Evolutionary conservation across 1,284 basidiomycete genomes (phyloP).

Genomic region (Rhodotorula sp.): DNA sequence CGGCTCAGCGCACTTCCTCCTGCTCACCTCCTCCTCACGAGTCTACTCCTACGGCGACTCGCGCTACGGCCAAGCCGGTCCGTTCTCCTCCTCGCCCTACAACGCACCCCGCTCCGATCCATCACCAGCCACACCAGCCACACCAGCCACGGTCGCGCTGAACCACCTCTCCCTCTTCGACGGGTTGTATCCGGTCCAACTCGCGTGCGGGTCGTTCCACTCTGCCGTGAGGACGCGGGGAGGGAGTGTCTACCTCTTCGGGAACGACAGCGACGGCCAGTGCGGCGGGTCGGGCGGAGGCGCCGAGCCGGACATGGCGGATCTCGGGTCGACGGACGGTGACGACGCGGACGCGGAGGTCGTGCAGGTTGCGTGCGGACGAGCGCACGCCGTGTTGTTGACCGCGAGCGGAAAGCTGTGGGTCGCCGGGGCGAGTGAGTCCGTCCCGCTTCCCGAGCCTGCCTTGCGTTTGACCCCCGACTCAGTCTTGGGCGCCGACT

Average conservation of each 20-base stretch:
- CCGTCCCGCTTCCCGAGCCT: too few relatives aligned
- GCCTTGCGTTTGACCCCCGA: too few relatives aligned
- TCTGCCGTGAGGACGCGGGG: slow-evolving; percentile 15
- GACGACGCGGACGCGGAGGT: slow-evolving; percentile 4
- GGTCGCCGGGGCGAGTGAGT: slow-evolving; percentile 18
- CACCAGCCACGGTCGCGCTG: background rate
- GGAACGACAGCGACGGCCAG: slow-evolving; percentile 18
- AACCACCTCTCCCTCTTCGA: slow-evolving; percentile 21
- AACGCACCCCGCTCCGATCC: too few relatives aligned
- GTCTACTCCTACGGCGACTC: slow-evolving; percentile 26
- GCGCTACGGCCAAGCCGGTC: slow-evolving; percentile 25
- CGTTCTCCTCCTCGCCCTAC: background rate
- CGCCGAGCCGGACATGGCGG: slow-evolving; percentile 17
- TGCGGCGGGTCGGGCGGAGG: slow-evolving; percentile 2
- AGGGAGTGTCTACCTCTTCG: slow-evolving; percentile 27
- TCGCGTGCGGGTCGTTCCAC: slow-evolving; percentile 31
- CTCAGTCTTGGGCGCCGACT: too few relatives aligned
- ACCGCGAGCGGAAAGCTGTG: slow-evolving; percentile 11
- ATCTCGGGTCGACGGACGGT: background rate
- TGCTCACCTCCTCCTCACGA: background rate
- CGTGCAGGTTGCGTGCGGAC: slow-evolving; percentile 10
- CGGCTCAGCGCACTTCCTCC: slow-evolving; percentile 33
- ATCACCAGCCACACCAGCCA: background rate
- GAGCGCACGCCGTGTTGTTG: slow-evolving; percentile 13
- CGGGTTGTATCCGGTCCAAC: background rate